Evolutionary conservation across 495 filamentous ascomycete genomes (phyloP), one percentile per base, ranked within the genome.

Genomic region (Podospora sp.): DNA sequence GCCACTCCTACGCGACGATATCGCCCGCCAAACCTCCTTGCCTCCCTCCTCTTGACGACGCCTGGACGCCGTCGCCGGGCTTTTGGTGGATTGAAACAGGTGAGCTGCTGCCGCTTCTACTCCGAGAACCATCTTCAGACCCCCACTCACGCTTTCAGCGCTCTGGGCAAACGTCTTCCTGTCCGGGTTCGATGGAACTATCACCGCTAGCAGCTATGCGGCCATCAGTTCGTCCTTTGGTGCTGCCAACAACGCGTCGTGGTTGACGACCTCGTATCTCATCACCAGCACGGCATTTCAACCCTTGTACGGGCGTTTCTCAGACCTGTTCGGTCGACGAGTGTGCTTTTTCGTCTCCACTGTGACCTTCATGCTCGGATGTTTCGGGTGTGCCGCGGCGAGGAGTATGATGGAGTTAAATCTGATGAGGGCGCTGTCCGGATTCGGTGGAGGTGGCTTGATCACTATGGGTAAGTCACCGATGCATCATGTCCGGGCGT

Each of bases 251-350:
- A 83, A 81, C 6, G 79, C 82, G 1, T 81, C 77, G 7, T 94
- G 90, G 90, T 84, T 90, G 2, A 91, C 89, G 11, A 92, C 89
- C 1, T 91, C 89, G 5, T 89, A 89, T 27, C 76, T 92, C 20
- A 89, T 94, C 65, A 88, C 89, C 1, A 90, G 89, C 72, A 90
- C 88, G 4, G 87, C 88, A 63, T 91, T 33, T 27, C 26, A 60
- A 27, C 57, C 29, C 57, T 14, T 60, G 14, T 21, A 60, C 14
- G 29, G 57, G 26, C 29, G 57, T n/a, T 60, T 60, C 57, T 60
- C 57, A 0, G 57, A 60, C 18, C 29, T 35, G 12, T 33, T 60
- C 25, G 57, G 87, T 2, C 79, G 85, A 0, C 75, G 83, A 0
- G 77, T 77, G 14, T 84, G 82, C 69, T 84, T 84, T 69, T 82